Conservation (phyloP, 345 rosid genomes). For the Dovyalis caffra region DNA sequence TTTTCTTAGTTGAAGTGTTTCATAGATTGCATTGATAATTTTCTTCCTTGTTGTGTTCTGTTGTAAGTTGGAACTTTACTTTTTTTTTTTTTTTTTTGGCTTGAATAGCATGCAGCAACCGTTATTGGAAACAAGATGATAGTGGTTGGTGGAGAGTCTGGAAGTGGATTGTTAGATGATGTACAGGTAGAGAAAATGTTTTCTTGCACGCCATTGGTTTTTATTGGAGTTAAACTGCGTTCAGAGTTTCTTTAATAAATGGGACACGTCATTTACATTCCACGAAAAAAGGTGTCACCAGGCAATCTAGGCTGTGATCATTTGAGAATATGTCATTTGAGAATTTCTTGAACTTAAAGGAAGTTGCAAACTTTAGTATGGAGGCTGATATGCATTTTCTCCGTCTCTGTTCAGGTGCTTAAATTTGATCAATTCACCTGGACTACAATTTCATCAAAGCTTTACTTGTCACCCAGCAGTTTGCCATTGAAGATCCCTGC, state of each 20-base stretch:
- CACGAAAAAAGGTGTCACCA: background rate
- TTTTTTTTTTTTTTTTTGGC: background rate
- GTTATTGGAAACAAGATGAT: slow-evolving; percentile 93
- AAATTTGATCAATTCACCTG: slow-evolving; percentile 77
- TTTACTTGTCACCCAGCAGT: slow-evolving; percentile 87
- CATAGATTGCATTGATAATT: background rate
- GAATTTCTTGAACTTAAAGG: background rate
- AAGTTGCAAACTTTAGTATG: background rate
- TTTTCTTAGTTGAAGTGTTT: background rate
- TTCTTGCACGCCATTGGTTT: background rate
- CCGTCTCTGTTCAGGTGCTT: slow-evolving; percentile 51
- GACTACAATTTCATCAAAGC: slow-evolving; percentile 82
- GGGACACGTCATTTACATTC: background rate
- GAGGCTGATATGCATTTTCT: background rate
- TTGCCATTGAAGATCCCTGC: slow-evolving; percentile 92
- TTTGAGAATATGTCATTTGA: background rate
- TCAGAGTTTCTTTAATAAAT: background rate
- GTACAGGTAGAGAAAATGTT: slow-evolving; percentile 60
- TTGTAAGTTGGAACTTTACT: slow-evolving; percentile 10
- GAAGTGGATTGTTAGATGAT: slow-evolving; percentile 80
- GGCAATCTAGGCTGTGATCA: background rate
- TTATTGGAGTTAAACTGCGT: background rate
- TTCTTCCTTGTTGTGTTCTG: background rate
- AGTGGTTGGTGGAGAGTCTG: slow-evolving; percentile 93
- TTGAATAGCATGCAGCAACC: slow-evolving; percentile 81